Percentiles rank a stretch among this genome's conserved stretches.
Evolutionary conservation across 2,329 filamentous ascomycete genomes (phyloP).

Genomic region (Ophiostoma sp.): DNA sequence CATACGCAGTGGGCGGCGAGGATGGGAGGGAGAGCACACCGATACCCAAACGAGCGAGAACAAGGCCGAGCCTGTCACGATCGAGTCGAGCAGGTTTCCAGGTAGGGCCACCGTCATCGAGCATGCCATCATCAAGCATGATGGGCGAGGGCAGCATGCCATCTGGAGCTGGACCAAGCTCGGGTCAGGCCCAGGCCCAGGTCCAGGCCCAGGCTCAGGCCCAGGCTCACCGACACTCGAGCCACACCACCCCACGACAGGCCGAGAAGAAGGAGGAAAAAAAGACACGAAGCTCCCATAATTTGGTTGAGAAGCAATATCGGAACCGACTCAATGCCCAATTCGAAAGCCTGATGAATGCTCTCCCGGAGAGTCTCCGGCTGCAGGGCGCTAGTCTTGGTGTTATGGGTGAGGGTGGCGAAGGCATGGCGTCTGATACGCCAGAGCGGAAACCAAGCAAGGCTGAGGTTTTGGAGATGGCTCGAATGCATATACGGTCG

Average conservation of each 20-base stretch:
- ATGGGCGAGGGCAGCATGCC: background rate
- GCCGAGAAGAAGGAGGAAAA: conserved; percentile 28
- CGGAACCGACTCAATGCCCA: conserved; percentile 27
- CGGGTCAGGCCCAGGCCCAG: background rate
- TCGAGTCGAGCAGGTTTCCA: background rate
- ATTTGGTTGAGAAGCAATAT: conserved; percentile 28
- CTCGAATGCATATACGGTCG: conserved; percentile 33
- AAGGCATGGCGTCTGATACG: background rate
- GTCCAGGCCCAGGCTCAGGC: background rate
- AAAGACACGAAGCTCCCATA: conserved; percentile 23
- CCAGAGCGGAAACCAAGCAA: conserved; percentile 32
- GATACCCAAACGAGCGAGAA: conserved; percentile 5
- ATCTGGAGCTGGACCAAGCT: background rate
- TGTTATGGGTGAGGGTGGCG: background rate
- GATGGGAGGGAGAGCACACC: background rate
- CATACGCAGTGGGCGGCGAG: background rate
- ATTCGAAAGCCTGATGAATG: conserved; percentile 27
- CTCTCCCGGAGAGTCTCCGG: conserved; percentile 25
- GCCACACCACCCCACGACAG: conserved; percentile 16
- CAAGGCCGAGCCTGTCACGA: background rate
- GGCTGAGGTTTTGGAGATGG: conserved; percentile 37
- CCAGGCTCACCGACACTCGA: background rate
- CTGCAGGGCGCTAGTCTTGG: conserved; percentile 9
- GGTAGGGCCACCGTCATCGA: background rate
- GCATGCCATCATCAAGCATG: background rate